Conservation (phyloP, 768 basidiomycete genomes). For the Phallus indusiatus region DNA sequence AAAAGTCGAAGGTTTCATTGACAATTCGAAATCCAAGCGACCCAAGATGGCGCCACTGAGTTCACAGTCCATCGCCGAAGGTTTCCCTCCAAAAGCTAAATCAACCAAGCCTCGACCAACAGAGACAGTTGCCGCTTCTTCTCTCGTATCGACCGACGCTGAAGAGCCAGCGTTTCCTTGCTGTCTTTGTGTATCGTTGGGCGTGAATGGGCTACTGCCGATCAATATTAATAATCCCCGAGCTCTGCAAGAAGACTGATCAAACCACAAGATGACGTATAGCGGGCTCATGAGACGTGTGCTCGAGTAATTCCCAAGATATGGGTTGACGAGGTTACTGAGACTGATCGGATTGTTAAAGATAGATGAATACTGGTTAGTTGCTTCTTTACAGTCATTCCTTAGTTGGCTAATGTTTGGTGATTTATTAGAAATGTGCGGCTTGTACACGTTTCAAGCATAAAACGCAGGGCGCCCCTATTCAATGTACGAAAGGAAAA, state of each 20-base stretch:
- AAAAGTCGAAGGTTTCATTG: conserved; percentile 5
- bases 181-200: conserved; percentile 54
- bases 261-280: conserved; percentile 25
- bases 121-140: background rate
- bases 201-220: conserved; percentile 43
- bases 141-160: conserved; percentile 18
- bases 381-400: conserved; percentile 9
- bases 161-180: conserved; percentile 47
- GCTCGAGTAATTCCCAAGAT: conserved; percentile 83
- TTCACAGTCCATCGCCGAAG: conserved; percentile 11
- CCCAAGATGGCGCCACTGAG: conserved; percentile 6
- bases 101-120: background rate
- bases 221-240: conserved; percentile 69
- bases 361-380: conserved; percentile 89
- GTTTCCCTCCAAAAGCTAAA: background rate
- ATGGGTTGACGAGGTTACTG: conserved; percentile 65
- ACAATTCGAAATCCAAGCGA: conserved; percentile 6
- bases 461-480: conserved; percentile 68
- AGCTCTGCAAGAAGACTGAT: conserved; percentile 26
- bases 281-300: conserved; percentile 77
- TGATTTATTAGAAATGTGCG: conserved; percentile 70
- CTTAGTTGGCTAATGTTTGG: background rate
- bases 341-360: conserved; percentile 61
- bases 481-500: conserved; percentile 93
- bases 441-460: conserved; percentile 61